Evolutionary conservation across 345 rosid species (phyloP), one percentile per base, ranked within the genome.

Genomic region (Hevea brasiliensis): DNA sequence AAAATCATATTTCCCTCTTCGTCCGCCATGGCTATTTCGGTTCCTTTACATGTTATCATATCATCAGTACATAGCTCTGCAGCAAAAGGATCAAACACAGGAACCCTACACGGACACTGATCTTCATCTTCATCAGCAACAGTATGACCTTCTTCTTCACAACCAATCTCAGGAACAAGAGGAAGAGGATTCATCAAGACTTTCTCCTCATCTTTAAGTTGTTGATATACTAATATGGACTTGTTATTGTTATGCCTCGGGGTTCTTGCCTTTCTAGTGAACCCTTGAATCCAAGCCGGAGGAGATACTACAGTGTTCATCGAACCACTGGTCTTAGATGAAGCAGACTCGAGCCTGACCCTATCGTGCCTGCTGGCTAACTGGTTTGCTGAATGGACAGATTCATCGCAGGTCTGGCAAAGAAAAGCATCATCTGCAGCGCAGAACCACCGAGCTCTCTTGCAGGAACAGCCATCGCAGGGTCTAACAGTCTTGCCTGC

Each of bases 381-480:
- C 72, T 69, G 88, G 80, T 90, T 88, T 1, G 92, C 91, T 0
- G 92, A 87, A 80, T 88, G 92, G 58, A 90, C 85, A 0, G 89
- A 85, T 5, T 86, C 62, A 76, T 88, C 92, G 45, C 96, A 90
- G 42, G 63, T 76, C 65, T 85, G 91, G 84, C 96, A 90, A 54
- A 90, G 87, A 68, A 90, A 90, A 48, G 96, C 92, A 42, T 85
- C 91, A 13, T 90, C 92, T 0, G 91, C 89, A 0, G 80, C 79
- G 15, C 96, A 88, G 63, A 77, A 88, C 89, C 91, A 87, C 20
- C 85, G 81, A 11, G 92, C 92, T 44, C 85, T 82, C 54, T 70
- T 68, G 42, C 63, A 2, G 8, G 71, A 53, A 29, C 78, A 75
- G 62, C 78, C 27, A 13, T 75, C 78, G 56, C 78, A 75, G 13